A percentile compares a stretch with the other conserved stretches of the same genome.
These are phyloP conservation scores for Cryptosporidium meleagridis DNA, from an alignment of 169 alveolate genomes.

Conservation along the genomic window DNA sequence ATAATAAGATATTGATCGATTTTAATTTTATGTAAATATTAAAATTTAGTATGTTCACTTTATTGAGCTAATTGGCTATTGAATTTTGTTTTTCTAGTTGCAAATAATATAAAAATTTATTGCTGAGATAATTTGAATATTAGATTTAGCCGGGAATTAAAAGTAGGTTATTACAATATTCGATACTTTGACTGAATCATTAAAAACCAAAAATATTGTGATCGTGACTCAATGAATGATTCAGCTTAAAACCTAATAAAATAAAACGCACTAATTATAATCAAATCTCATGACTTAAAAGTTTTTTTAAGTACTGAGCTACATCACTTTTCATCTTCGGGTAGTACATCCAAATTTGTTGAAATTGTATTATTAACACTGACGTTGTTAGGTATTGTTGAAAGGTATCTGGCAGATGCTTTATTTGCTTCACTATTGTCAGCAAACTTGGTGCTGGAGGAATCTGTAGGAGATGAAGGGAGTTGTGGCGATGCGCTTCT, in stretches of 20 bases:
- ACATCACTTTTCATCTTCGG: not conserved
- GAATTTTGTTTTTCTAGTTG: not conserved
- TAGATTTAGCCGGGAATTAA: too few species aligned
- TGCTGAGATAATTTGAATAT: not conserved
- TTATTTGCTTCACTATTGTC: not conserved
- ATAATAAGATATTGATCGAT: slow-evolving; percentile 17
- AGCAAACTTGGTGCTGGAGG: slow-evolving; percentile 6
- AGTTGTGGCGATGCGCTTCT: slow-evolving; percentile 72
- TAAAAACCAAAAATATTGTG: too few species aligned
- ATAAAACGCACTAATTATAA: not conserved
- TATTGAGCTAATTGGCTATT: not conserved
- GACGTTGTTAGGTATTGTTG: not conserved
- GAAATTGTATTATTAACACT: not conserved
- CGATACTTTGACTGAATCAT: not conserved
- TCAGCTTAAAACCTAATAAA: not conserved
- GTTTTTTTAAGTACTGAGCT: not conserved
- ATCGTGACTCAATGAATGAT: too few species aligned
- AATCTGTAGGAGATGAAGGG: slow-evolving; percentile 67
- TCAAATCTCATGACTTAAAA: not conserved
- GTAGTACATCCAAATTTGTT: slow-evolving; percentile 17
- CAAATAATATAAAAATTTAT: too few species aligned
- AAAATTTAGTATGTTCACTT: not conserved
- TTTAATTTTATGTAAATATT: not conserved
- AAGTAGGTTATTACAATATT: not conserved
- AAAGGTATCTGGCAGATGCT: not conserved